Base-by-base conservation (phyloP, 2,329 filamentous ascomycete species). In the Diaporthe sp. region DNA sequence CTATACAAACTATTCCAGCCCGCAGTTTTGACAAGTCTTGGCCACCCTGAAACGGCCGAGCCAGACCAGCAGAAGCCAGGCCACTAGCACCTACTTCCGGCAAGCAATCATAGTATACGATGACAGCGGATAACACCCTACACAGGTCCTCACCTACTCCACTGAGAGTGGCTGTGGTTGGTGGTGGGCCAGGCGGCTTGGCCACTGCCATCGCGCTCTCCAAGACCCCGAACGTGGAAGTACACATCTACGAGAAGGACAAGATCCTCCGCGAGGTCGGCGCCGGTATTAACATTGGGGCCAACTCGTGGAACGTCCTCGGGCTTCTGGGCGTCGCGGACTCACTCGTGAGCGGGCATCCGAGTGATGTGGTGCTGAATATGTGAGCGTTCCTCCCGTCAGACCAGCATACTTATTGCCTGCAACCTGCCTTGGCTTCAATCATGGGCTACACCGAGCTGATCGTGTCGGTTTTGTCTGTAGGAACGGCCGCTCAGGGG, bases 211-310 rank as follows among this genome's bases (percentile, higher is more conserved):
- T 84, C 59, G 81, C 81, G 19, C 78, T 84, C 15, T 77, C 77
- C 13, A 79, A 79, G 49, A 73, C 81, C 1, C 75, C 80, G 3
- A 79, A 82, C 15, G 79, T 84, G n/a, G 80, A 82, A 22, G 83
- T 81, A 78, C 79, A 78, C 4, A 68, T 84, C 5, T 84, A 84
- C 72, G 82, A 84, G 73, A 84, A 84, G 78, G 83, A 83, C 62
- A 70, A 79, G 7, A 77, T 81, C 37, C 82, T 85, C 72, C 84
- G 83, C 28, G 83, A 85, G 71, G 83, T 82, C 0, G 83, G 83
- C 9, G 82, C 82, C 6, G 83, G 83, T n/a, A 84, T 85, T 67
- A 83, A 80, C 39, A 73, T 85, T 7, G 82, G 84, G 57, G 78
- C 75, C 1, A 79, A 84, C 55, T 84, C 83, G 1, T 85, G 83